These are phyloP conservation scores for Coemansia sp. DNA, from an alignment of 192 early-diverging fungal species.

Conservation along the genomic window DNA sequence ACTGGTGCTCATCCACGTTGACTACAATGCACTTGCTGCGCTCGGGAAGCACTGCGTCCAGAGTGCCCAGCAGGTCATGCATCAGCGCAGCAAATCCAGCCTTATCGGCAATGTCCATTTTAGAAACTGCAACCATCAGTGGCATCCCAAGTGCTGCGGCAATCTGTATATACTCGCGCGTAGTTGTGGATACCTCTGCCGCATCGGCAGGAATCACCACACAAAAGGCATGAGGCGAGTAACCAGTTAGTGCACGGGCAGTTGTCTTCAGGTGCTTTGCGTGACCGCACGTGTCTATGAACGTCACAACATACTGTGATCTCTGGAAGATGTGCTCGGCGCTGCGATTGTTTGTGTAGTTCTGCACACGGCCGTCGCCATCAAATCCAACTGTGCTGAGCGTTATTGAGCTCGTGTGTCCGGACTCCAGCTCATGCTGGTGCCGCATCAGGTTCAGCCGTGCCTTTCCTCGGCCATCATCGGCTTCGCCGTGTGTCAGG, in stretches of 20 bases:
- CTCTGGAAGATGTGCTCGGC: conserved; percentile 75
- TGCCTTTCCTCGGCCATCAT: conserved; percentile 85
- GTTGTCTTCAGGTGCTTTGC: conserved; percentile 89
- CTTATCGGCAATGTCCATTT: conserved; percentile 71
- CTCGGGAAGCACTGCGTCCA: conserved; percentile 35
- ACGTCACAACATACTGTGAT: conserved; percentile 76
- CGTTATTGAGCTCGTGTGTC: conserved; percentile 87
- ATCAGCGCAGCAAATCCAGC: conserved; percentile 58
- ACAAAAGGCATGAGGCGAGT: conserved; percentile 86
- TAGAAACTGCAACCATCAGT: conserved; percentile 82
- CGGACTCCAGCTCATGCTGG: conserved; percentile 87
- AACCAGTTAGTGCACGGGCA: conserved; percentile 85
- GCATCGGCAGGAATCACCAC: conserved; percentile 74
- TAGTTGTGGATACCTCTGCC: conserved; percentile 64
- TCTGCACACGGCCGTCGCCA: conserved; percentile 66
- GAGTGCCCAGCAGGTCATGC: conserved; percentile 46
- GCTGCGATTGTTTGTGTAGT: conserved; percentile 74
- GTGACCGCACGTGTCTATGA: conserved; percentile 89
- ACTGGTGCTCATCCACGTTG: conserved; percentile 10
- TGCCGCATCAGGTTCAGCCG: conserved; percentile 84
- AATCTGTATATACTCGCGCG: conserved; percentile 76
- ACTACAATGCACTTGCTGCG: conserved; percentile 45
- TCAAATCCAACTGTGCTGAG: conserved; percentile 86
- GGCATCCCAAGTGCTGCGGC: conserved; percentile 79
- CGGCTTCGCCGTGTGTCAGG: conserved; percentile 75